These are phyloP conservation scores for Venturiaceae sp. DNA, from an alignment of 2,329 filamentous ascomycete species.

Conservation along the genomic window DNA sequence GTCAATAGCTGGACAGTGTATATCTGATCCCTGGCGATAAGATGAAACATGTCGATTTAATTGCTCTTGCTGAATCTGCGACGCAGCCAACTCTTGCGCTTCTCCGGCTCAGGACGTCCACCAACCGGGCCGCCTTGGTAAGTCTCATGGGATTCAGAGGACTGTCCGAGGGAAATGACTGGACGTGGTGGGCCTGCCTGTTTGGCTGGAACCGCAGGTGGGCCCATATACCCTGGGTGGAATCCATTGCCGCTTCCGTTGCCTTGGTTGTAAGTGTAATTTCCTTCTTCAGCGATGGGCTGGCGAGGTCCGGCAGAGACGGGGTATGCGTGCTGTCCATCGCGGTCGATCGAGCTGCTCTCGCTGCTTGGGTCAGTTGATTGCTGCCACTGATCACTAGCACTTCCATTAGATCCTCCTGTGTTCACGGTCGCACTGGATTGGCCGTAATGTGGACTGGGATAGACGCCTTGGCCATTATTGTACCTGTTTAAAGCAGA, in stretches of 20 bases:
- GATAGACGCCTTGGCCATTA: conserved; percentile 32
- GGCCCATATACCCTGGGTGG: background rate
- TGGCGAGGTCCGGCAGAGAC: background rate
- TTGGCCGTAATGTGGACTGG: conserved; percentile 54
- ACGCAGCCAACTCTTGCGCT: conserved; percentile 86
- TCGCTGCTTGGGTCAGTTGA: conserved; percentile 88
- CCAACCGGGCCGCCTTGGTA: conserved; percentile 9
- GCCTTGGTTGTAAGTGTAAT: conserved; percentile 4
- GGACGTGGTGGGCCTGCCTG: background rate
- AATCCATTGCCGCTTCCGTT: background rate
- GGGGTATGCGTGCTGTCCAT: conserved; percentile 16
- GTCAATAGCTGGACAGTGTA: no score
- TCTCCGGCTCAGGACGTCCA: conserved; percentile 38
- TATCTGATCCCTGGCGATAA: no score
- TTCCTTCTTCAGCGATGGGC: conserved; percentile 5
- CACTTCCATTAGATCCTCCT: conserved; percentile 63
- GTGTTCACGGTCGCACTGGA: conserved; percentile 84
- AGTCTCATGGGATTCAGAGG: background rate
- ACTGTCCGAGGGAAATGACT: background rate
- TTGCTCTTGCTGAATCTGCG: conserved; percentile 63
- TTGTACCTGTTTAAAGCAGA: conserved; percentile 30
- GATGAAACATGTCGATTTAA: no score
- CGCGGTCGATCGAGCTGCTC: conserved; percentile 79
- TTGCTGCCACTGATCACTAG: conserved; percentile 52
- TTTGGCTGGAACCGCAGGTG: conserved; percentile 4